Percentiles rank a stretch among this genome's conserved stretches.
Conservation (phyloP, 164 flowering plant species). For the Taxillus chinensis region DNA sequence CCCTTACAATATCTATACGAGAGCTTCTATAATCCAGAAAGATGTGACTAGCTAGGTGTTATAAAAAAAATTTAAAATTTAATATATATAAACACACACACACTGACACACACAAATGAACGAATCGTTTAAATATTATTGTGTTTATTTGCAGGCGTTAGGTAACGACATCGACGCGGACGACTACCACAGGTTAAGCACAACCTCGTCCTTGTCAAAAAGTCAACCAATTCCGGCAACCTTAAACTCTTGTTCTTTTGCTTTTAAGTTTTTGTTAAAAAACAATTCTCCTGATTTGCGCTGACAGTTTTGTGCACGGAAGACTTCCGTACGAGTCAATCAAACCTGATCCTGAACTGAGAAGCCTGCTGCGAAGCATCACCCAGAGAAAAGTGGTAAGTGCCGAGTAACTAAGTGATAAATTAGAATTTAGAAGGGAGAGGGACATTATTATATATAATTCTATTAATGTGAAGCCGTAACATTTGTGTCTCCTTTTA, state of each 20-base stretch:
- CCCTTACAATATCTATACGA: no score
- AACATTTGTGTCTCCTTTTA: background rate
- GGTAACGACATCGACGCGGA: constrained; percentile 46
- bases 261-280: background rate
- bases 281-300: background rate
- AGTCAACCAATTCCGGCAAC: no score
- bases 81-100: no score
- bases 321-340: constrained; percentile 71
- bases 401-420: background rate
- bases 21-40: no score
- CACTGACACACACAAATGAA: background rate
- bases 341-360: constrained; percentile 50
- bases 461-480: background rate
- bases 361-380: constrained; percentile 52
- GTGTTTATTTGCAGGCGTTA: constrained; percentile 29
- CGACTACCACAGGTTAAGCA: constrained; percentile 51
- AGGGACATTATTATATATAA: background rate
- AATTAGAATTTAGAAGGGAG: background rate
- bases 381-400: constrained; percentile 62
- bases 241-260: background rate
- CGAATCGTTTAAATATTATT: background rate
- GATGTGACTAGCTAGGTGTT: no score
- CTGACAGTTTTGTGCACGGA: constrained; percentile 81
- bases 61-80: no score
- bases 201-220: no score